Evolutionary conservation across 2,329 filamentous ascomycete genomes (phyloP), one percentile per base, ranked within the genome.

Genomic region (Sporothrix schenckii): DNA sequence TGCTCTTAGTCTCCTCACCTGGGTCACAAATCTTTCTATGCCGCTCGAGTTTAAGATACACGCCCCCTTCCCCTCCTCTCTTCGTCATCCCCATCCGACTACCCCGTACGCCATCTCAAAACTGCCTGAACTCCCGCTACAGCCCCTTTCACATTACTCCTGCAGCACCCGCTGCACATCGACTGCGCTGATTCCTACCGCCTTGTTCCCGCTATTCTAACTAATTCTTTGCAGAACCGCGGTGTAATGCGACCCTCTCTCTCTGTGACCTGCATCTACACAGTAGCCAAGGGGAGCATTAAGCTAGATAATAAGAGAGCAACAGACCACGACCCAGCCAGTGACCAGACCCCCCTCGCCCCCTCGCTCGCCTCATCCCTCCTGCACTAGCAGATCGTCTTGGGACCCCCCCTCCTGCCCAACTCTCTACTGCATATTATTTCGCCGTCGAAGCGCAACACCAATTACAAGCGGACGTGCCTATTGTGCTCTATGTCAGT

Each of bases 341-440:
- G 27, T 39, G 41, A 34, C 63, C 69, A 21, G 47, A 39, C 53
- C 52, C 21, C 21, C 61, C n/a, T 50, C 63, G 27, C 52, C 50
- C 47, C 27, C 27, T 63, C 27, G 14, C 10, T 60, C 58, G 44
- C 61, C 70, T 68, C 54, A 66, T 30, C n/a, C 56, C 44, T 53
- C 44, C 53, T 63, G 52, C 69, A 44, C 69, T 70, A 67, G 56
- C 34, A 70, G 19, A 30, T 68, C 58, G 44, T 47, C 58, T 41
- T 50, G 27, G 47, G 44, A 60, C 34, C 21, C 63, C 61, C 69
- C 47, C 63, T 61, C 54, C 19, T n/a, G 50, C 66, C 34, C 34
- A n/a, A 50, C 61, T 14, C 47, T 13, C 52, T 9, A 27, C 49
- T 68, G 27, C 39, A 10, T 44, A 44, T 44, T 56, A 68, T 56